Base-by-base conservation (phyloP, 305 asterid species). In the Fraxinus angustifolia region DNA sequence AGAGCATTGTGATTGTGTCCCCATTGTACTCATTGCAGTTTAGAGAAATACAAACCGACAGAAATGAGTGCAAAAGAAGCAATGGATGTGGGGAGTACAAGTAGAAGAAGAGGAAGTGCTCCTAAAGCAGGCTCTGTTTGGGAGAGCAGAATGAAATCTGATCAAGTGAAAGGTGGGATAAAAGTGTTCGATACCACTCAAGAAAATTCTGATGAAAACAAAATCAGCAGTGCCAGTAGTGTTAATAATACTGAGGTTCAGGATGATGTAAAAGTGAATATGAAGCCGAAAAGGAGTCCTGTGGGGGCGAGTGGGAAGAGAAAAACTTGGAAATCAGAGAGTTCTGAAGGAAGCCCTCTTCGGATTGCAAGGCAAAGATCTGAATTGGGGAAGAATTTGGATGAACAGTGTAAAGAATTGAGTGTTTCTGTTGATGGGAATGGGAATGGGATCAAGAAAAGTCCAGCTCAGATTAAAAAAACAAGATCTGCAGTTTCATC, bases 81-180 rank as follows among this genome's bases (percentile, higher is more conserved):
- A 82, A 86, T 84, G 90, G 92, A 90, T 83, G 86, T 78, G 79
- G 84, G 84, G 60, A 86, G 78, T 33, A 71, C 82, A 6, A 83
- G 79, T 14, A 83, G 88, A 78, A 91, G 88, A 78, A 85, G 87
- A 80, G 83, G 84, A 19, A 86, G 82, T 77, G 87, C 72, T 40
- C 90, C 94, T 35, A 93, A 91, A 88, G 88, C 90, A 82, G 95
- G 94, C 36, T 94, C 92, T 83, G 90, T 92, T 77, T 91, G 97
- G 98, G 98, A 92, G 79, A 89, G 88, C 88, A 87, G 96, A 82
- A 92, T 91, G 92, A 92, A 89, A 86, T 83, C 86, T 65, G 95
- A 91, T 75, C 82, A 89, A 65, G 82, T 91, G 81, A 89, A 90
- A 88, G 96, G 96, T 71, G 94, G 93, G 30, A 79, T 90, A 83